Base-by-base conservation (phyloP, 345 rosid genomes). In the Acer negundo region DNA sequence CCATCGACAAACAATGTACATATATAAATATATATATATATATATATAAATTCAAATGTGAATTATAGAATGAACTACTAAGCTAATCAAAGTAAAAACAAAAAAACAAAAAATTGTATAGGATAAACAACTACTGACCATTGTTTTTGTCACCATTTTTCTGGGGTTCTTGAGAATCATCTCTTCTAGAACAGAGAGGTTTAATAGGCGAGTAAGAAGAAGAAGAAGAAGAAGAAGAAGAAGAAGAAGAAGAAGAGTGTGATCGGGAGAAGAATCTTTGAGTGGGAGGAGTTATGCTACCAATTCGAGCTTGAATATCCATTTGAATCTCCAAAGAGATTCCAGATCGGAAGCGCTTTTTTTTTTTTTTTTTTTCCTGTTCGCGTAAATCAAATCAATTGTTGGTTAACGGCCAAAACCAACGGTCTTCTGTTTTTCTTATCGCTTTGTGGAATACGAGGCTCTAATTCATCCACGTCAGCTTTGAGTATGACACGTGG, bases 121-220 rank as follows among this genome's bases (percentile, higher is more conserved):
- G 19, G 23, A 26, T 19, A 22, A 71, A 72, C 9, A 24, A 63
- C 66, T 8, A 35, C 80, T 9, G 51, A 85, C 84, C 82, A 69
- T 63, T 85, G 28, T 75, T 82, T 75, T 74, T 55, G 53, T 84
- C 85, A 53, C 79, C 89, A 62, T 81, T 86, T 62, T 55, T 74
- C 2, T 82, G 83, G 79, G 90, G 74, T 63, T 83, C 78, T 70
- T 56, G 75, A 16, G 91, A 64, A 20, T 35, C 38, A 4, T 80
- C 81, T 58, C 70, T 72, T 46, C 77, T 78, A 47, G 94, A 89
- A 69, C 93, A 90, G 74, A 79, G 75, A 80, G 85, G 82, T 74
- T 46, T 84, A 59, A 69, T 66, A 23, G 75, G 79, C 7, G 77
- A 75, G 19, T 59, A 20, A 61, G 9, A 40, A 40, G 6, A 40